A percentile compares a stretch with the other conserved stretches of the same genome.
These are phyloP conservation scores for Torulaspora gathmanii DNA, from an alignment of 805 yeast genomes.

Conservation along the genomic window DNA sequence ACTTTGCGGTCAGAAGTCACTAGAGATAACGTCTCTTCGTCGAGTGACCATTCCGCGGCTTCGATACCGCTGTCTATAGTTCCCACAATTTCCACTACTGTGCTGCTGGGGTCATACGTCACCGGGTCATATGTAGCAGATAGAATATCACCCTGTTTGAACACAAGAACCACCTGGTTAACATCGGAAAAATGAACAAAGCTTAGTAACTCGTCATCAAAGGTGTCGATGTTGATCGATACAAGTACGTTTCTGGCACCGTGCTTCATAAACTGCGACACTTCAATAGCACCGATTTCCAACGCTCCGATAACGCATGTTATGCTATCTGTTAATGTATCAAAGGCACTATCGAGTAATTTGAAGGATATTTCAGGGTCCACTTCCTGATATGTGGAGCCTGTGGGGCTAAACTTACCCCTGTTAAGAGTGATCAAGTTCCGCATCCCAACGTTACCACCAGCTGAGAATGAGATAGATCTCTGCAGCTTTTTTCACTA, in stretches of 20 bases:
- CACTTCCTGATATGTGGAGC: slow-evolving; percentile 14
- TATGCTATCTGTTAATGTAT: slow-evolving; percentile 67
- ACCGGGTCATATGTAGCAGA: slow-evolving; percentile 55
- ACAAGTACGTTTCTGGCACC: slow-evolving; percentile 60
- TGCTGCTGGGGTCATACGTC: slow-evolving; percentile 44
- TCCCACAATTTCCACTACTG: slow-evolving; percentile 71
- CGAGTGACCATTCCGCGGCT: slow-evolving; percentile 83
- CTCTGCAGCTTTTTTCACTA: not conserved
- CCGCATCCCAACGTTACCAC: slow-evolving; percentile 23
- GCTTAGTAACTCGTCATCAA: slow-evolving; percentile 44
- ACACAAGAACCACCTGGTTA: slow-evolving; percentile 60
- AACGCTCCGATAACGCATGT: slow-evolving; percentile 57
- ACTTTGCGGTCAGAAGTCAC: slow-evolving; percentile 59
- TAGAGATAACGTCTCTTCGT: slow-evolving; percentile 77
- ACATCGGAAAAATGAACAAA: slow-evolving; percentile 68
- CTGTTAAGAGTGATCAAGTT: slow-evolving; percentile 34
- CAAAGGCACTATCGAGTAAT: slow-evolving; percentile 46
- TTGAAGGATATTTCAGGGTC: slow-evolving; percentile 17
- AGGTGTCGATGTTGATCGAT: slow-evolving; percentile 47
- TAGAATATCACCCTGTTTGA: slow-evolving; percentile 70
- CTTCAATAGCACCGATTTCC: slow-evolving; percentile 58
- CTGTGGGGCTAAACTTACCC: slow-evolving; percentile 29
- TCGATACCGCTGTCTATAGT: slow-evolving; percentile 69
- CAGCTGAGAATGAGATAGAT: not conserved
- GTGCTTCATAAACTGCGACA: slow-evolving; percentile 66